phyloP scores from a whole-genome alignment of 768 basidiomycete species.

The Mycena vitilis region DNA sequence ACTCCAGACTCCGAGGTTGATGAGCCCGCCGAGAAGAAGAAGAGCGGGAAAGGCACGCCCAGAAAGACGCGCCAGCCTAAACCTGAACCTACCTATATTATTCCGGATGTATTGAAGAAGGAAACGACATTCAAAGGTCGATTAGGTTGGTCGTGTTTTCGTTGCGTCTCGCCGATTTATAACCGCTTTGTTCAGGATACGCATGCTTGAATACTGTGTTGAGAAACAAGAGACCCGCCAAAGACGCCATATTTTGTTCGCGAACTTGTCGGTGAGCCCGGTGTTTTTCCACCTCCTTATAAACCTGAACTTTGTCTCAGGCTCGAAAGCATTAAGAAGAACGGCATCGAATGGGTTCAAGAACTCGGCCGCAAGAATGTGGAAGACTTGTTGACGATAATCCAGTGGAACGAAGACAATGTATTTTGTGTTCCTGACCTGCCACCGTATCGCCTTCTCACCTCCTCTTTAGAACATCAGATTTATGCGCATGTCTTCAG shows the following conservation, averaged over 20 bases:
- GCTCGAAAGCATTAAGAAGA: slow-evolving; percentile 81
- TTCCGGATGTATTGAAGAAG: slow-evolving; percentile 77
- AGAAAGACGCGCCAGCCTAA: slow-evolving; percentile 7
- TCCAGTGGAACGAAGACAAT: slow-evolving; percentile 93
- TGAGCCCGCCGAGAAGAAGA: background rate
- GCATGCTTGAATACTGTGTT: slow-evolving; percentile 90
- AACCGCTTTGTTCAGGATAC: slow-evolving; percentile 58
- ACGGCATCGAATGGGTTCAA: slow-evolving; percentile 86
- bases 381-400: slow-evolving; percentile 76
- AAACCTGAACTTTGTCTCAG: too few relatives aligned
- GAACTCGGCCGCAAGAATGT: slow-evolving; percentile 83
- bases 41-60: background rate
- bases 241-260: slow-evolving; percentile 78
- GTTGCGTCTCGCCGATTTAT: background rate
- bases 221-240: slow-evolving; percentile 74
- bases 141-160: slow-evolving; percentile 52
- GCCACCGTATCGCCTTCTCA: background rate
- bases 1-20: background rate
- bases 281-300: background rate
- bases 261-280: slow-evolving; percentile 67
- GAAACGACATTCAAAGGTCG: slow-evolving; percentile 78
- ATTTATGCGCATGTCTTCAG: slow-evolving; percentile 91
- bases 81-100: slow-evolving; percentile 65
- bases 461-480: slow-evolving; percentile 67
- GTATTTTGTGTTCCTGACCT: slow-evolving; percentile 46